phyloP scores from a whole-genome alignment of 177 flowering plant genomes.

The Vitis hybrid region DNA sequence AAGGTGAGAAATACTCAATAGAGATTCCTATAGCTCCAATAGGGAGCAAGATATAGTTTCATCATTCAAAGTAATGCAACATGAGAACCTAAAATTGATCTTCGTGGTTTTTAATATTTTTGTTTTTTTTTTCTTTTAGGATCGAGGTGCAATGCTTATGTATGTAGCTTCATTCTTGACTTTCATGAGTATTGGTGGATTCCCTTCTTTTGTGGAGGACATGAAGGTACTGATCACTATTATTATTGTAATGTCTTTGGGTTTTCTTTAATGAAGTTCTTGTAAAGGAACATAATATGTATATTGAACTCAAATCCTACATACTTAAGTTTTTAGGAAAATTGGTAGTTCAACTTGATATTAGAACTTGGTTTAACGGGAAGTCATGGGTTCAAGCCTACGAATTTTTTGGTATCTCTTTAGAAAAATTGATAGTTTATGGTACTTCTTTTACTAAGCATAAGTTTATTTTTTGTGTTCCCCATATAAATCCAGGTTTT shows the following conservation, averaged over 20 bases:
- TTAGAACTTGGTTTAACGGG: no score
- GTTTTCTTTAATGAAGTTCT: no score
- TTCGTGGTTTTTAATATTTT: background rate
- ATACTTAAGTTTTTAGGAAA: no score
- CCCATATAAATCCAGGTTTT: slow-evolving; percentile 36
- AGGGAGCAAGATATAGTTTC: background rate
- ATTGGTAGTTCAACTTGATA: no score
- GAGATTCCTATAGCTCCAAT: background rate
- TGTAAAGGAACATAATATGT: no score
- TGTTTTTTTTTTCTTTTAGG: slow-evolving; percentile 22
- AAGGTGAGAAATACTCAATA: slow-evolving; percentile 26
- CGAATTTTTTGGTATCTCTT: no score
- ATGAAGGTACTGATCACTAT: slow-evolving; percentile 15
- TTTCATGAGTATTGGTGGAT: slow-evolving; percentile 54
- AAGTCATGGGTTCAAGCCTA: no score
- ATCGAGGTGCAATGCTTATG: slow-evolving; percentile 37
- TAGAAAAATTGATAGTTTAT: no score
- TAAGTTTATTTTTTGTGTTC: background rate
- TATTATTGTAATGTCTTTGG: no score
- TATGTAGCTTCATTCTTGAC: slow-evolving; percentile 44
- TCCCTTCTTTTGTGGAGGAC: slow-evolving; percentile 52
- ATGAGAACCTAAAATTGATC: background rate
- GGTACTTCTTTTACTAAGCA: no score
- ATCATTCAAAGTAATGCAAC: background rate
- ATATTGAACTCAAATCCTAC: no score